Conservation (phyloP, 257 asterid genomes). For the Thymus mandschuricus region DNA sequence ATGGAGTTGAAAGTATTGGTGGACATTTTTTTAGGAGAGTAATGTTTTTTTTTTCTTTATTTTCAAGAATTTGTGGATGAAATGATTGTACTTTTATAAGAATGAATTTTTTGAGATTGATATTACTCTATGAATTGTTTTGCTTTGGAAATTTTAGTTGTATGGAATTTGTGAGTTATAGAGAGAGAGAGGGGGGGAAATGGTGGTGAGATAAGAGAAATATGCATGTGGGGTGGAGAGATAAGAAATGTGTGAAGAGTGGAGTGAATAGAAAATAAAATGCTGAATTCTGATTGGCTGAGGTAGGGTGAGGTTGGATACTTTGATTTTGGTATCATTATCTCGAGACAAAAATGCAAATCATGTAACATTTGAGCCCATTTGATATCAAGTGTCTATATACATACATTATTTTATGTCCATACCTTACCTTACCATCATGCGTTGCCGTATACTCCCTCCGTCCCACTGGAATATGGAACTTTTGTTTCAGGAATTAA, state of each 20-base stretch:
- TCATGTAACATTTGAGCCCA: background rate
- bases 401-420: too few relatives aligned
- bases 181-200: background rate
- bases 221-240: constrained; percentile 41
- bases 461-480: too few relatives aligned
- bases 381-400: too few relatives aligned
- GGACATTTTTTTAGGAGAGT: constrained; percentile 49
- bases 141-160: background rate
- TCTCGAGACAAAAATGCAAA: background rate
- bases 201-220: constrained; percentile 22
- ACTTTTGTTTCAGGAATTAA: too few relatives aligned
- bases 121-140: background rate
- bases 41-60: too few relatives aligned
- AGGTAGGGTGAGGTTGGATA: constrained; percentile 46
- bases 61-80: background rate
- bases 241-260: constrained; percentile 72
- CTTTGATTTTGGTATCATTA: constrained; percentile 27
- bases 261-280: constrained; percentile 44
- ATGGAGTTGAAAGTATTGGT: constrained; percentile 64
- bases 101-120: background rate
- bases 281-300: constrained; percentile 64
- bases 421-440: background rate
- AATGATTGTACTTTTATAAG: background rate
- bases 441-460: too few relatives aligned
- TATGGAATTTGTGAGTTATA: background rate